phyloP scores from a whole-genome alignment of 2,329 filamentous ascomycete species.

The Apiospora malaysiana region DNA sequence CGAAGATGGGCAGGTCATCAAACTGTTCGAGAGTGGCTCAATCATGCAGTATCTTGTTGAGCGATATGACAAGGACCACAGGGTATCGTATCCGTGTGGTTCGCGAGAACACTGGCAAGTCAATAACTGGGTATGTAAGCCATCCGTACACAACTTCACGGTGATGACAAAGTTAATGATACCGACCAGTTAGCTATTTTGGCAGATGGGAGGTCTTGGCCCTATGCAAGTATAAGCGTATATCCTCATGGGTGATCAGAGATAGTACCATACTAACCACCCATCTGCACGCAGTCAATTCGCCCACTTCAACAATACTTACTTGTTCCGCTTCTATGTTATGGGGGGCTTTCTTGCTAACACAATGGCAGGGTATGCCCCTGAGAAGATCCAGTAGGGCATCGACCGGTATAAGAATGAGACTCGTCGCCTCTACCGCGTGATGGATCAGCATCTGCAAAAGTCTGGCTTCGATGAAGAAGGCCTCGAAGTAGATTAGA shows the following conservation, averaged over 20 bases:
- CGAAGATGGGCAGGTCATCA: constrained; percentile 73
- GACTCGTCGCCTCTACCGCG: constrained; percentile 78
- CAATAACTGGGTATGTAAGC: constrained; percentile 78
- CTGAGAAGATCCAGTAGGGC: constrained; percentile 64
- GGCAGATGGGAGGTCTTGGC: constrained; percentile 80
- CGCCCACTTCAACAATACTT: constrained; percentile 71
- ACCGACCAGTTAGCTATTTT: constrained; percentile 68
- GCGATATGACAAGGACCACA: constrained; percentile 80
- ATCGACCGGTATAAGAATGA: constrained; percentile 82
- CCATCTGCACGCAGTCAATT: background rate
- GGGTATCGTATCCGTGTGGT: constrained; percentile 78
- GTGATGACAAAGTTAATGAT: constrained; percentile 79
- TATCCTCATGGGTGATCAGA: background rate
- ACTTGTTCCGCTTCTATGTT: background rate
- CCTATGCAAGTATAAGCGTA: constrained; percentile 87
- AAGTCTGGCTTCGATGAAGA: constrained; percentile 66
- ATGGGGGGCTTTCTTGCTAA: background rate
- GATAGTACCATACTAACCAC: background rate
- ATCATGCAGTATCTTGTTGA: constrained; percentile 87
- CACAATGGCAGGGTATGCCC: constrained; percentile 22
- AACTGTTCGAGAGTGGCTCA: constrained; percentile 83
- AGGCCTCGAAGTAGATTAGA: constrained; percentile 55
- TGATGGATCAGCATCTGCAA: constrained; percentile 74
- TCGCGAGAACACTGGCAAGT: constrained; percentile 79
- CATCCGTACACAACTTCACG: constrained; percentile 77